Percentiles rank a stretch among this genome's conserved stretches.
phyloP scores from a whole-genome alignment of 2,329 filamentous ascomycete species.

The Colletotrichum tamarilloi region DNA sequence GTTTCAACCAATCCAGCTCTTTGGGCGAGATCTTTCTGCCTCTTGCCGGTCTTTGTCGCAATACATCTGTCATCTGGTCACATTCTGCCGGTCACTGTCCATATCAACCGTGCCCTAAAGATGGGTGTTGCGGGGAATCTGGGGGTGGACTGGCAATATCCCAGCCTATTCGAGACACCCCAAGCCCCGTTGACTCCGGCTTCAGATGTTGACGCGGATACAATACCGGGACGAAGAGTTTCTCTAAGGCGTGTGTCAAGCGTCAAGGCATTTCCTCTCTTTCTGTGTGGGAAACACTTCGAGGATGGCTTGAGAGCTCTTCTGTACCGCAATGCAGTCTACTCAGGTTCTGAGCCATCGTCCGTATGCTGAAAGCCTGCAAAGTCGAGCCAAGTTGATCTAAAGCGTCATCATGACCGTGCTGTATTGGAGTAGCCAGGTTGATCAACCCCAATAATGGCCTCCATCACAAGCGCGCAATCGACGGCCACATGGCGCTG shows the following conservation, averaged over 20 bases:
- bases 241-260: not conserved
- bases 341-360: not conserved
- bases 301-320: not conserved
- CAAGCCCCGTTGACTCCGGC: not conserved
- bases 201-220: not conserved
- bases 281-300: not conserved
- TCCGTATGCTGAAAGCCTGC: not conserved
- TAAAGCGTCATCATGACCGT: slow-evolving; percentile 29
- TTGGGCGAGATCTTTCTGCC: slow-evolving; percentile 1
- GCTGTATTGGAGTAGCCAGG: not conserved
- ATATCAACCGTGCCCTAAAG: not conserved
- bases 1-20: slow-evolving; percentile 14
- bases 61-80: slow-evolving; percentile 19
- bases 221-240: not conserved
- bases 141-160: not conserved
- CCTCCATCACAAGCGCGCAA: slow-evolving; percentile 1
- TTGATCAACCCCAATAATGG: slow-evolving; percentile 12
- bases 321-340: not conserved
- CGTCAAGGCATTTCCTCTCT: not conserved
- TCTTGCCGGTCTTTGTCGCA: slow-evolving; percentile 2
- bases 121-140: slow-evolving; percentile 14
- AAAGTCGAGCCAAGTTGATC: slow-evolving; percentile 1
- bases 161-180: not conserved
- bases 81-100: not conserved
- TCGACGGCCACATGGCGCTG: slow-evolving; percentile 22